These are phyloP conservation scores for Candida nitratophila DNA, from an alignment of 805 yeast genomes.

Conservation along the genomic window DNA sequence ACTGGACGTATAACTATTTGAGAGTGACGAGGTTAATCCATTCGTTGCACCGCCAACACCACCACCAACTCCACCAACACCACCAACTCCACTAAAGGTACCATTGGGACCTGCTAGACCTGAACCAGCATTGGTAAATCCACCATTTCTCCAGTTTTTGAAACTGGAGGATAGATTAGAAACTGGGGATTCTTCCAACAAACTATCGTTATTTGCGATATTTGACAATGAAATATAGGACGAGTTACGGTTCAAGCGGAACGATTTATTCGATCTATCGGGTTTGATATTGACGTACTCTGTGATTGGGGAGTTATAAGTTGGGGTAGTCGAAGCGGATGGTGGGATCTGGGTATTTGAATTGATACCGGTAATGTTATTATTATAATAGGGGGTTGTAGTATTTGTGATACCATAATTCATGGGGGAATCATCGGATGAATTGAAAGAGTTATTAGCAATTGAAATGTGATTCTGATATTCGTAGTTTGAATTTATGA, in stretches of 20 bases:
- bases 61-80: no score
- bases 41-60: no score
- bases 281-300: slow-evolving; percentile 1
- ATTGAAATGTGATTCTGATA: not conserved
- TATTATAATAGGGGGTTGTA: no score
- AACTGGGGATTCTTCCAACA: no score
- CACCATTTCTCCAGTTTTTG: no score
- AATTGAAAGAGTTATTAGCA: not conserved
- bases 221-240: slow-evolving; percentile 26
- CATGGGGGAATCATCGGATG: slow-evolving; percentile 16
- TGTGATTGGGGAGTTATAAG: not conserved
- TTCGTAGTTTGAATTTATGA: not conserved
- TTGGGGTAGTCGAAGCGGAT: no score
- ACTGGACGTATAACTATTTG: slow-evolving; percentile 1
- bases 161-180: not conserved
- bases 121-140: no score
- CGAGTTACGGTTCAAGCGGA: slow-evolving; percentile 17
- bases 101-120: no score
- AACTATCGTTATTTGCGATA: not conserved
- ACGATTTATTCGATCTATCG: slow-evolving; percentile 14
- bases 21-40: slow-evolving; percentile 3
- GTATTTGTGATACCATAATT: no score
- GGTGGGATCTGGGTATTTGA: no score
- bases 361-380: no score
- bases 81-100: no score